Percentiles rank a stretch among this genome's conserved stretches.
Conservation (phyloP, 2,329 filamentous ascomycete species). For the Xenoacremonium recifei region DNA sequence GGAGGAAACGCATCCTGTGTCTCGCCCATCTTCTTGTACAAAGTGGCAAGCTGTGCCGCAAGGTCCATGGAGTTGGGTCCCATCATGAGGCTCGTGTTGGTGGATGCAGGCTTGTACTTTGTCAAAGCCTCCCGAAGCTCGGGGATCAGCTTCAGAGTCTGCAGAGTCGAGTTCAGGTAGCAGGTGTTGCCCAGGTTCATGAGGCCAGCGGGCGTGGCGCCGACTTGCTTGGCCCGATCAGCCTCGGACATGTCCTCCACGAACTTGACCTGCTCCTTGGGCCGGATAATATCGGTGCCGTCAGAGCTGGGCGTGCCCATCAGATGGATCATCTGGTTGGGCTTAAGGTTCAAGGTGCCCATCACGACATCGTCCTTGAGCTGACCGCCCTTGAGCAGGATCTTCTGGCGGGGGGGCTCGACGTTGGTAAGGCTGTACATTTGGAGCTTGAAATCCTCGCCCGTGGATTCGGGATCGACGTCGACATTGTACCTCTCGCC, state of each 20-base stretch:
- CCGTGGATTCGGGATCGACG: constrained; percentile 77
- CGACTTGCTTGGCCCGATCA: constrained; percentile 78
- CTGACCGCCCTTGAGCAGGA: constrained; percentile 89
- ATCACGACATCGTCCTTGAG: constrained; percentile 94
- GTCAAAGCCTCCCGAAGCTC: constrained; percentile 80
- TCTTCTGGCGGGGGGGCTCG: constrained; percentile 94
- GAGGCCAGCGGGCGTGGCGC: constrained; percentile 83
- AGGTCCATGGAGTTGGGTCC: constrained; percentile 55
- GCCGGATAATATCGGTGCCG: constrained; percentile 61
- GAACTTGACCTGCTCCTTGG: constrained; percentile 82
- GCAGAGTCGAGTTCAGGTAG: constrained; percentile 97
- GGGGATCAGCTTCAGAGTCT: constrained; percentile 82
- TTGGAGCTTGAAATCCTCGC: constrained; percentile 94
- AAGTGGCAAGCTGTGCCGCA: constrained; percentile 71
- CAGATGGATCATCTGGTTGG: constrained; percentile 89
- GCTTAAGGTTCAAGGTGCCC: constrained; percentile 79
- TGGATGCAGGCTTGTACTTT: constrained; percentile 46
- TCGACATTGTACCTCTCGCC: constrained; percentile 96
- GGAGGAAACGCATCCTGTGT: constrained; percentile 88
- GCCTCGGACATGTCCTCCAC: constrained; percentile 97
- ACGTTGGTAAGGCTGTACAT: constrained; percentile 94
- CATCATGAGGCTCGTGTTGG: constrained; percentile 48
- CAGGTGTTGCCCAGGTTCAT: constrained; percentile 96
- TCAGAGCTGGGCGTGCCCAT: constrained; percentile 82
- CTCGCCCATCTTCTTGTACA: constrained; percentile 87